phyloP scores from a whole-genome alignment of 305 asterid genomes.

The Fraxinus dipetala region DNA sequence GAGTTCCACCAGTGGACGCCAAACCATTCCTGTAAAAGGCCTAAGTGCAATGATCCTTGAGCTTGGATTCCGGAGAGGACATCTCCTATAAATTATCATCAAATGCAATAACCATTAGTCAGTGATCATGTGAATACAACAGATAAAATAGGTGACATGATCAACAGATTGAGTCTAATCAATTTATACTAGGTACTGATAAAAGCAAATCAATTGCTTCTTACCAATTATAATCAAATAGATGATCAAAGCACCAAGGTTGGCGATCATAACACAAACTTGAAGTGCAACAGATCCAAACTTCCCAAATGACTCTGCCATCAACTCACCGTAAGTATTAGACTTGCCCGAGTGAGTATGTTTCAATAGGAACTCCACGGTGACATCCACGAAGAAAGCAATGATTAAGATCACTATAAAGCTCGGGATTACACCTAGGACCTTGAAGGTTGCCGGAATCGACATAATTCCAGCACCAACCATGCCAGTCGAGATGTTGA shows the following conservation, averaged over 20 bases:
- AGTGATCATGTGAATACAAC: not conserved
- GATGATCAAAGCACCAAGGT: conserved; percentile 89
- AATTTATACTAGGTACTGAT: not conserved
- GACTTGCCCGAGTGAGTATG: conserved; percentile 56
- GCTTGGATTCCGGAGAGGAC: conserved; percentile 79
- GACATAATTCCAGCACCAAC: conserved; percentile 93
- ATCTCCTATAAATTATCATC: conserved; percentile 52
- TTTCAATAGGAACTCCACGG: conserved; percentile 80
- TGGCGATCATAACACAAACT: conserved; percentile 75
- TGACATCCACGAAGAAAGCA: conserved; percentile 76
- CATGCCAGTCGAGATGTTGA: conserved; percentile 83
- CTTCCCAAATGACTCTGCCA: conserved; percentile 92
- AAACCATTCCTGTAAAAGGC: conserved; percentile 89
- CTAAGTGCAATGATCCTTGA: conserved; percentile 70
- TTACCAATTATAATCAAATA: conserved; percentile 87
- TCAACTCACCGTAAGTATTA: conserved; percentile 69
- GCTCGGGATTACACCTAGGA: conserved; percentile 72
- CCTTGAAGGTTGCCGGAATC: conserved; percentile 76
- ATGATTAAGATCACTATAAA: conserved; percentile 49
- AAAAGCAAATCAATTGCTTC: not conserved
- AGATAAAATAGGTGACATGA: not conserved
- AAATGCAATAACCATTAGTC: not conserved
- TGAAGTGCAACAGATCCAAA: conserved; percentile 78
- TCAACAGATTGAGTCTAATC: not conserved
- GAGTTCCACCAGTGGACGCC: conserved; percentile 91